Evolutionary conservation across 345 rosid species (phyloP), one percentile per base, ranked within the genome.

Genomic region (Hypericum androsaemum): DNA sequence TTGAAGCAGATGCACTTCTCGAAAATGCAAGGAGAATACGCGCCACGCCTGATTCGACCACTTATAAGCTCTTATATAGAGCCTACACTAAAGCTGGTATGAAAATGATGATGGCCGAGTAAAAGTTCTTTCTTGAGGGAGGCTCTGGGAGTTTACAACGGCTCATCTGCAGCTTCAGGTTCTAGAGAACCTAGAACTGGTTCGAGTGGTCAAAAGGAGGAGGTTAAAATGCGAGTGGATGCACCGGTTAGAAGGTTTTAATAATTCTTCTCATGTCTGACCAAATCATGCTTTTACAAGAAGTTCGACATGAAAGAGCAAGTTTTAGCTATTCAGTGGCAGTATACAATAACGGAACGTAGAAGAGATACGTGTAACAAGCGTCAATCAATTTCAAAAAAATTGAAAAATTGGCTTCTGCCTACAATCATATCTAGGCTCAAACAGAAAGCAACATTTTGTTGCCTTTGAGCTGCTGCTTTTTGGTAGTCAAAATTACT

Each of bases 41-140:
- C 48, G 68, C 80, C 60, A 46, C 32, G 53, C 81, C 77, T 1
- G 66, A 77, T 68, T 68, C 83, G 22, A 78, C 98, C 0, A 77
- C 98, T 5, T 90, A 90, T 73, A 90, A 76, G 64, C 84, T 90
- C 71, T 79, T 90, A 8, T 90, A 87, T 41, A 90, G 69, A 73
- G 87, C 94, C 52, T 90, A 76, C 61, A 80, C 87, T 6, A 84
- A 79, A 70, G 81, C 86, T 55, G 73, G 79, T 51, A 76, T 65
- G 73, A 90, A 87, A 76, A 82, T 80, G 61, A 79, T 79, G 50
- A 68, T 84, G 13, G 15, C 95, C 95, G 8, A 82, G 82, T 54
- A 87, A 87, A 70, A 79, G 78, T 90, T 90, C 77, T 87, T 87
- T 72, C 68, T 80, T 37, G n/a, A n/a, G n/a, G n/a, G 96, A 90